A percentile compares a stretch with the other conserved stretches of the same genome.
Evolutionary conservation across 2,329 filamentous ascomycete genomes (phyloP).

Genomic region (Cadophora malorum): DNA sequence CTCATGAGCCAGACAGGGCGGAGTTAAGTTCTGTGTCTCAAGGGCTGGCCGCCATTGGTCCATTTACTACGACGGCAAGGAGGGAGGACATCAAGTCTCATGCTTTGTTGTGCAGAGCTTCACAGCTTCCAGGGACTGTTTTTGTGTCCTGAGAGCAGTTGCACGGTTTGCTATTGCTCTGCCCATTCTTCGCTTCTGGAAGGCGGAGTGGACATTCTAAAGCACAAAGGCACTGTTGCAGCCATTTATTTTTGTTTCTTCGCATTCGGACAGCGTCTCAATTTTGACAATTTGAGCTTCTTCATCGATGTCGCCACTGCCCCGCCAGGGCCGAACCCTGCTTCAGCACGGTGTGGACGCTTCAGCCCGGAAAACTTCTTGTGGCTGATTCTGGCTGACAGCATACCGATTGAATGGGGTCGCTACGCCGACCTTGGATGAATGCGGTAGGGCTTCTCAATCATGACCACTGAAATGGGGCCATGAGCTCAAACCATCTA

Average conservation of each 20-base stretch:
- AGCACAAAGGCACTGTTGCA: background rate
- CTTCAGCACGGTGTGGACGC: constrained; percentile 15
- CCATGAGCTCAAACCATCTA: constrained; percentile 2
- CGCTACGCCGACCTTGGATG: constrained; percentile 10
- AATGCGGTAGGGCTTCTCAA: constrained; percentile 9
- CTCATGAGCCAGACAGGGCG: background rate
- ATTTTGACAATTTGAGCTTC: background rate
- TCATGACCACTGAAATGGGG: constrained; percentile 17
- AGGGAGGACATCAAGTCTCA: constrained; percentile 5
- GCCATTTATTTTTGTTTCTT: constrained; percentile 2
- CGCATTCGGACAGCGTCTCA: background rate
- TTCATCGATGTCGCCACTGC: constrained; percentile 2
- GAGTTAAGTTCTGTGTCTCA: background rate
- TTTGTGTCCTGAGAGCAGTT: background rate
- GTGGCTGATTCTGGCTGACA: constrained; percentile 18
- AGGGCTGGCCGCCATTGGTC: background rate
- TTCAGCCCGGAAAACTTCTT: constrained; percentile 4
- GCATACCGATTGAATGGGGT: constrained; percentile 15
- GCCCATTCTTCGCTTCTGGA: background rate
- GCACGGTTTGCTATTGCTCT: background rate
- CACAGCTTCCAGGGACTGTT: constrained; percentile 11
- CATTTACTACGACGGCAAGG: background rate
- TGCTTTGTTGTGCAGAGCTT: constrained; percentile 1
- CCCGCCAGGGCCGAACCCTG: background rate
- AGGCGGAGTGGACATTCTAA: background rate